A percentile compares a stretch with the other conserved stretches of the same genome.
phyloP scores from a whole-genome alignment of 352 stramenopile species.

The Globisporangium middletonii region DNA sequence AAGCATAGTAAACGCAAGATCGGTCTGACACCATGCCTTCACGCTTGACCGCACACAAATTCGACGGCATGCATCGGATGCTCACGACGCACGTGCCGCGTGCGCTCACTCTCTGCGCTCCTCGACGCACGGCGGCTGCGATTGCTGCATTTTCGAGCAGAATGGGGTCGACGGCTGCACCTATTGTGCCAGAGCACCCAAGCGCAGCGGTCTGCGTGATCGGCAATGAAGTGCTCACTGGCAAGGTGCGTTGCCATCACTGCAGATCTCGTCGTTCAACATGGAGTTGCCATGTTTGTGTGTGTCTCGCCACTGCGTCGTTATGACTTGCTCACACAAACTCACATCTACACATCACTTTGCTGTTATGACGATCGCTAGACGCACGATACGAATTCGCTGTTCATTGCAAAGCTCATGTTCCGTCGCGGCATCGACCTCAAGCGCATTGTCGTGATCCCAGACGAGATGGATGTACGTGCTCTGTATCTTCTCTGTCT shows the following conservation, averaged over 20 bases:
- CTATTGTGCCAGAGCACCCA: constrained; percentile 16
- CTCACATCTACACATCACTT: not conserved
- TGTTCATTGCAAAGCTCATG: constrained; percentile 79
- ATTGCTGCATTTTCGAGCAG: not conserved
- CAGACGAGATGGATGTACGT: constrained; percentile 63
- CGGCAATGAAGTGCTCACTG: constrained; percentile 79
- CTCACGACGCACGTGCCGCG: constrained; percentile 1
- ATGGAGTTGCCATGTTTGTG: not conserved
- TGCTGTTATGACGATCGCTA: constrained; percentile 10
- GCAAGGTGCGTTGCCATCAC: constrained; percentile 39
- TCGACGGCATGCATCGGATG: no score
- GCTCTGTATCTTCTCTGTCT: not conserved
- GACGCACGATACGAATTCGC: constrained; percentile 83
- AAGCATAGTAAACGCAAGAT: no score
- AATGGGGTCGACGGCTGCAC: constrained; percentile 2
- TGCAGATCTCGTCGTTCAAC: not conserved
- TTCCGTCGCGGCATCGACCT: constrained; percentile 76
- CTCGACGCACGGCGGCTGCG: not conserved
- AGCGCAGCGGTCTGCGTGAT: constrained; percentile 76
- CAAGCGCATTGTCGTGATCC: constrained; percentile 69
- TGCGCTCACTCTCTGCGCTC: not conserved
- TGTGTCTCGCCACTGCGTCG: not conserved
- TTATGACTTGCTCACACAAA: not conserved
- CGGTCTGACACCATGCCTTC: no score
- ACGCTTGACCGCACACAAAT: no score